These are phyloP conservation scores for Aquilaria malaccensis DNA, from an alignment of 345 rosid species.

Conservation along the genomic window DNA sequence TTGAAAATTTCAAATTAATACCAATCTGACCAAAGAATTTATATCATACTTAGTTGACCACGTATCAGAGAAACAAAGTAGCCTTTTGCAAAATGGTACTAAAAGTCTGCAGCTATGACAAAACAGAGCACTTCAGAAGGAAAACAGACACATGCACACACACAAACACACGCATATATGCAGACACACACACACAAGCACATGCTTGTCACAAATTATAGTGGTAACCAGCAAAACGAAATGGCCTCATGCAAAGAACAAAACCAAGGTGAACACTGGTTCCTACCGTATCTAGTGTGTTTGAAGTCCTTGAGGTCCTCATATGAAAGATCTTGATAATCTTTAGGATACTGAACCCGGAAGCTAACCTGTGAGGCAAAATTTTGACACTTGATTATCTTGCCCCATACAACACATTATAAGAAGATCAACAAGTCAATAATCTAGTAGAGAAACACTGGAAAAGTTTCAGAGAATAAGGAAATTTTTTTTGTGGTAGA, in stretches of 20 bases:
- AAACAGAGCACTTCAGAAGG: too few species aligned
- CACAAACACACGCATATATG: too few species aligned
- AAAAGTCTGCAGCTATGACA: too few species aligned
- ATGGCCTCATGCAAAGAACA: slow-evolving; percentile 5
- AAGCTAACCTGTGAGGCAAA: slow-evolving; percentile 65
- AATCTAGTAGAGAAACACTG: slow-evolving; percentile 1
- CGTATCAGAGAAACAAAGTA: too few species aligned
- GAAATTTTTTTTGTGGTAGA: neutral
- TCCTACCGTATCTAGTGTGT: slow-evolving; percentile 94
- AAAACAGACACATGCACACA: too few species aligned
- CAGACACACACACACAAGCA: neutral
- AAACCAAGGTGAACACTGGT: neutral
- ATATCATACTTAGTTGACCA: too few species aligned
- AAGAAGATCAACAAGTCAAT: too few species aligned
- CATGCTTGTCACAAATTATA: neutral
- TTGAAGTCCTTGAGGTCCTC: slow-evolving; percentile 98
- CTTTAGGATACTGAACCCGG: slow-evolving; percentile 90
- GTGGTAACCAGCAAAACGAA: slow-evolving; percentile 1
- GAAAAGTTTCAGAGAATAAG: neutral
- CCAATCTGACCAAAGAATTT: too few species aligned
- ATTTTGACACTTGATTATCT: too few species aligned
- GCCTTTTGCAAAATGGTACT: too few species aligned
- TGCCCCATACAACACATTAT: too few species aligned
- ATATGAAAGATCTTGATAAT: slow-evolving; percentile 74
- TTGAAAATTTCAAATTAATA: too few species aligned